Evolutionary conservation across 305 asterid genomes (phyloP), one percentile per base, ranked within the genome.

Genomic region (Solanum hybrid): DNA sequence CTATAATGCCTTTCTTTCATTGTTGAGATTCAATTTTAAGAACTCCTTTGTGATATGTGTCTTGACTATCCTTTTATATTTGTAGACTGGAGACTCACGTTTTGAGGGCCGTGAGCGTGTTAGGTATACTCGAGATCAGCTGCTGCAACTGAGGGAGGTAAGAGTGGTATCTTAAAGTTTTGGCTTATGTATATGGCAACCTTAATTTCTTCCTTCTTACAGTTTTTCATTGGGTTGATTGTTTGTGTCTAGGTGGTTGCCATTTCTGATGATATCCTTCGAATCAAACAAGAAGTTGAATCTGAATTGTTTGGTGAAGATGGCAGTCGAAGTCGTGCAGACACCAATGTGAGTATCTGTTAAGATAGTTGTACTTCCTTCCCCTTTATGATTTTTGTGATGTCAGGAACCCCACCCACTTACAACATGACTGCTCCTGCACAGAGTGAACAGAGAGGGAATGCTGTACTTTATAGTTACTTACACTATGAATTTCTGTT

Each of bases 261-360:
- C 77, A 90, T 95, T 90, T 91, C 99, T n/a, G 98, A 95, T 86
- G 96, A 92, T 37, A 94, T 97, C 90, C 89, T 95, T 36, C 95
- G 92, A 93, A 95, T 94, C 83, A 96, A 95, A 90, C 97, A 95
- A 92, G 99, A 96, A 90, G 92, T 97, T 88, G 99, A 95, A 87
- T 94, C 96, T 91, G 99, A 97, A 87, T 77, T 97, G 90, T 95
- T 94, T 91, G 97, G 96, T 72, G 90, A 93, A 83, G 98, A 96
- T 88, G 94, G 94, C 82, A 94, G 90, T 91, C 95, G 97, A 98
- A 92, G 91, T 39, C 96, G 94, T 61, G 97, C 90, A 65, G 99
- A 95, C 90, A 93, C 85, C 77, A 94, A 82, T 92, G 99, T 96
- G 90, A 93, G 96, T 90, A 41, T 79, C 79, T 87, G 31, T 77